These are phyloP conservation scores for Aspergillus udagawae DNA, from an alignment of 2,329 filamentous ascomycete genomes.

Conservation along the genomic window DNA sequence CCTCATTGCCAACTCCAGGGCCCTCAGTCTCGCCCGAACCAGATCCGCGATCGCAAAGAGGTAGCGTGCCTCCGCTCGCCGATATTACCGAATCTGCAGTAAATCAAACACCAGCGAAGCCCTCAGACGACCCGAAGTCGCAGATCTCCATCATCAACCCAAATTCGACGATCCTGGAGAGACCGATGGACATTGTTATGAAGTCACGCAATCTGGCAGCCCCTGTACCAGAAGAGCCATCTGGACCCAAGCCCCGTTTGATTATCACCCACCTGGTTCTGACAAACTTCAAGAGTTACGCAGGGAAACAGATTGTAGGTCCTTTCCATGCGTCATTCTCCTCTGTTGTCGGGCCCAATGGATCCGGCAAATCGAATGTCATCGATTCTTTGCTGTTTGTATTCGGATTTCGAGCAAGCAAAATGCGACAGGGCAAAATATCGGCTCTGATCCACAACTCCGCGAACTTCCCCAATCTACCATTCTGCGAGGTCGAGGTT, in stretches of 20 bases:
- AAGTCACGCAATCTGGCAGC: slow-evolving; percentile 72
- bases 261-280: slow-evolving; percentile 90
- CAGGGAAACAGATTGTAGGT: slow-evolving; percentile 88
- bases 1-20: slow-evolving; percentile 46
- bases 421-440: slow-evolving; percentile 98
- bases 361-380: slow-evolving; percentile 97
- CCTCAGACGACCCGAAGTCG: slow-evolving; percentile 42
- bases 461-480: slow-evolving; percentile 75
- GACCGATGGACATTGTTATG: slow-evolving; percentile 88
- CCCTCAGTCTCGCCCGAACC: slow-evolving; percentile 53
- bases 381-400: slow-evolving; percentile 97
- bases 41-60: slow-evolving; percentile 32
- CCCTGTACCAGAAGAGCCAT: slow-evolving; percentile 65
- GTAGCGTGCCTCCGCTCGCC: slow-evolving; percentile 58
- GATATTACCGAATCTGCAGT: slow-evolving; percentile 68
- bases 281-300: slow-evolving; percentile 99
- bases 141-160: slow-evolving; percentile 63
- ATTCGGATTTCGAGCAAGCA: slow-evolving; percentile 98
- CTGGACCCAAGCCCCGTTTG: slow-evolving; percentile 75
- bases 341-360: slow-evolving; percentile 95
- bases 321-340: slow-evolving; percentile 97
- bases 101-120: slow-evolving; percentile 56
- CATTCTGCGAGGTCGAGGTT: slow-evolving; percentile 92
- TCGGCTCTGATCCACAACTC: slow-evolving; percentile 98
- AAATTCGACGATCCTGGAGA: slow-evolving; percentile 74